Percentiles rank a stretch among this genome's conserved stretches.
Conservation (phyloP, 176 grass and related monocot genomes). For the Avena atlantica region DNA sequence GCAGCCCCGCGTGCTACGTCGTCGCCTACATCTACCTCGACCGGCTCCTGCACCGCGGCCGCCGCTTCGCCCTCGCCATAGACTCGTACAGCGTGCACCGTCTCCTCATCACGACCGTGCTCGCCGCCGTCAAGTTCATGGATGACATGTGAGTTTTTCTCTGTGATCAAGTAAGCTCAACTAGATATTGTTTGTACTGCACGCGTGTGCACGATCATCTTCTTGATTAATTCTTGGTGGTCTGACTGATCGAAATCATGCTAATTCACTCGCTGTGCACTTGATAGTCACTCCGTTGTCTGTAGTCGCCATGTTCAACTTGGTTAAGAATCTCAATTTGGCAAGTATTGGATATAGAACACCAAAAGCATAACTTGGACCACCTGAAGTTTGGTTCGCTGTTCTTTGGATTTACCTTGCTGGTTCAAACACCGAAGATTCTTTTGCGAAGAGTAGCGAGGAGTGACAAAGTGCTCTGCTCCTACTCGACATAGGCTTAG, state of each 20-base stretch:
- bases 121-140: slow-evolving; percentile 81
- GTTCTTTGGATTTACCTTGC: neutral
- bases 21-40: slow-evolving; percentile 84
- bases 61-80: slow-evolving; percentile 46
- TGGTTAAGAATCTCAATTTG: neutral
- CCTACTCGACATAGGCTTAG: slow-evolving; percentile 18
- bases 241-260: slow-evolving; percentile 4
- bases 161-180: neutral
- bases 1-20: slow-evolving; percentile 77
- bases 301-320: neutral
- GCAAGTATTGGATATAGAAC: neutral
- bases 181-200: neutral
- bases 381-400: slow-evolving; percentile 27
- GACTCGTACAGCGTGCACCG: slow-evolving; percentile 82
- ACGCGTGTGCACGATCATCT: slow-evolving; percentile 12
- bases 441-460: slow-evolving; percentile 20
- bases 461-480: slow-evolving; percentile 38
- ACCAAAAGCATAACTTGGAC: neutral
- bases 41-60: slow-evolving; percentile 57
- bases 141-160: slow-evolving; percentile 68
- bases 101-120: slow-evolving; percentile 65
- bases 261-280: neutral
- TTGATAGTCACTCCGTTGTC: neutral
- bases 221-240: slow-evolving; percentile 15
- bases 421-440: slow-evolving; percentile 43